Evolutionary conservation across 345 rosid genomes (phyloP), one percentile per base, ranked within the genome.

Genomic region (Clarkia xantiana): DNA sequence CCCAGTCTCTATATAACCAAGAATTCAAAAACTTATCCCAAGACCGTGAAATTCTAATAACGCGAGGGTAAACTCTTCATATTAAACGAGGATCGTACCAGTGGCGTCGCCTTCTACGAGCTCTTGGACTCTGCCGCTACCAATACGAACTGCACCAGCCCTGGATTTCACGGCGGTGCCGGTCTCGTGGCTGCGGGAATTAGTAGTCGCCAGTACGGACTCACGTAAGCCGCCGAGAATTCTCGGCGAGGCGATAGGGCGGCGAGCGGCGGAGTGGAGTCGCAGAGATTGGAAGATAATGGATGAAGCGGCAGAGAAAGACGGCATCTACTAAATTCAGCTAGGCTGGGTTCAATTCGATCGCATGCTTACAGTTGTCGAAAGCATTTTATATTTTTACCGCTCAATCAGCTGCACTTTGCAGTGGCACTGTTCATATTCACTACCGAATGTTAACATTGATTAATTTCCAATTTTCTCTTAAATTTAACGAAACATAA

Each of bases 51-150:
- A n/a, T n/a, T n/a, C n/a, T n/a, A n/a, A n/a, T n/a, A n/a, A n/a
- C n/a, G n/a, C n/a, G n/a, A n/a, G n/a, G n/a, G n/a, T n/a, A n/a
- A n/a, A n/a, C n/a, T n/a, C n/a, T n/a, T n/a, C n/a, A n/a, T n/a
- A n/a, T n/a, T n/a, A n/a, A n/a, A n/a, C n/a, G n/a, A n/a, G n/a
- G n/a, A n/a, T 22, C 16, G 25, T 54, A 54, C 58, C 58, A 3
- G 42, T 13, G 9, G 58, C 18, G 12, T 54, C 17, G 14, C 49
- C 14, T 0, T 14, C 7, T 17, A 54, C 29, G 29, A 17, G 34
- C 25, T 45, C 22, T 49, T 44, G 46, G 18, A 44, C 10, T 25
- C 40, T 36, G 44, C 34, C 49, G 49, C 43, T 42, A 14, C 47
- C 49, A 19, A n/a, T n/a, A n/a, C n/a, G n/a, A n/a, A n/a, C n/a